phyloP scores from a whole-genome alignment of 2,329 filamentous ascomycete genomes.

The Alternaria longipes region DNA sequence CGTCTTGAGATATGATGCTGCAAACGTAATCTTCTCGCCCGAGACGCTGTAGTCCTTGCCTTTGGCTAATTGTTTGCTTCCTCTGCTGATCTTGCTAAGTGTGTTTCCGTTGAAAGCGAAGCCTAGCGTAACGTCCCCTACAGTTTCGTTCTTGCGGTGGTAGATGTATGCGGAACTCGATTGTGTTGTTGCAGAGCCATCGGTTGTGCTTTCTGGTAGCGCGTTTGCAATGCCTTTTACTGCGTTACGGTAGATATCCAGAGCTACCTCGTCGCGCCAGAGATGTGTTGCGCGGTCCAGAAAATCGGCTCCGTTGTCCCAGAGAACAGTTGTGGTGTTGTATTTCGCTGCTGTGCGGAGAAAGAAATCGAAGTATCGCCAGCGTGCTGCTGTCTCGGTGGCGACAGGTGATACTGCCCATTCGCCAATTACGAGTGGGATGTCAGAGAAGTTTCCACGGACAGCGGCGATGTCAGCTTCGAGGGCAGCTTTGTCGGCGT shows the following conservation, averaged over 20 bases:
- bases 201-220: conserved; percentile 63
- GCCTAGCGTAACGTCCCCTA: conserved; percentile 56
- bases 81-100: conserved; percentile 50
- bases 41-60: conserved; percentile 61
- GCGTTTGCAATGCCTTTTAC: conserved; percentile 58
- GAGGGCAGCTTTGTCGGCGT: conserved; percentile 61
- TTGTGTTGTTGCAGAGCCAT: conserved; percentile 58
- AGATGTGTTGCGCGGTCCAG: conserved; percentile 59
- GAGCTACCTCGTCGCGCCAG: conserved; percentile 62
- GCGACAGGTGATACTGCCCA: conserved; percentile 62
- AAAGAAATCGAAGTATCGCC: conserved; percentile 67
- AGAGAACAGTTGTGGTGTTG: conserved; percentile 62
- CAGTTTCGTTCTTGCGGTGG: conserved; percentile 56
- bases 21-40: conserved; percentile 58
- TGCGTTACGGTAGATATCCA: conserved; percentile 60
- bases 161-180: conserved; percentile 64
- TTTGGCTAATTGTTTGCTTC: conserved; percentile 50
- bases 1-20: conserved; percentile 56
- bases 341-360: conserved; percentile 60
- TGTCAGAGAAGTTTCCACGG: conserved; percentile 63
- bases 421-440: conserved; percentile 67
- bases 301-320: conserved; percentile 68
- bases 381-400: conserved; percentile 65
- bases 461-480: conserved; percentile 62
- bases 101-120: conserved; percentile 66